Evolutionary conservation across 768 basidiomycete genomes (phyloP).

Genomic region (Mycena epipterygia): DNA sequence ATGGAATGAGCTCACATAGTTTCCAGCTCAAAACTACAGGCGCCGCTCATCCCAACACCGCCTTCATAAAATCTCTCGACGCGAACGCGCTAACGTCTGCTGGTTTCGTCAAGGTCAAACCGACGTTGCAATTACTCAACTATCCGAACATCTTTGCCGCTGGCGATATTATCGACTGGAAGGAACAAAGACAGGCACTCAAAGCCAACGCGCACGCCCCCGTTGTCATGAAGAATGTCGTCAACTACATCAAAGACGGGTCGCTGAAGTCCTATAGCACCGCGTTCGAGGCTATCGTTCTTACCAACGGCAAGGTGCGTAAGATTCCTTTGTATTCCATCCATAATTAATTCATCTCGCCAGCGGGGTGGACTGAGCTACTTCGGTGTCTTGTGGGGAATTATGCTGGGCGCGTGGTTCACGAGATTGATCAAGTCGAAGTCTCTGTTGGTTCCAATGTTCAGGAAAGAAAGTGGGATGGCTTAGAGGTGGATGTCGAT

Average conservation of each 20-base stretch:
- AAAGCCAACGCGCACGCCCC: conserved; percentile 62
- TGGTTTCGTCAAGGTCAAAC: conserved; percentile 64
- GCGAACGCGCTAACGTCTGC: conserved; percentile 49
- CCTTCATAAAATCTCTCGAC: conserved; percentile 45
- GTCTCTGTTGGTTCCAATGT: conserved; percentile 42
- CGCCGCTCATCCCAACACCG: conserved; percentile 49
- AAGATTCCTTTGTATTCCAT: neutral
- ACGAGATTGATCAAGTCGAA: conserved; percentile 57
- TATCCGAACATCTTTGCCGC: conserved; percentile 72
- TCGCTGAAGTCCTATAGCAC: conserved; percentile 54
- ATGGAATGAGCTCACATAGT: neutral
- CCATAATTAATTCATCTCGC: conserved; percentile 21
- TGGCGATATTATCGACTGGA: conserved; percentile 75
- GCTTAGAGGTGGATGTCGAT: neutral
- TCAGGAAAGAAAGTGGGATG: conserved; percentile 20
- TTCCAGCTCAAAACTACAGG: conserved; percentile 29
- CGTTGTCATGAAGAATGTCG: conserved; percentile 64
- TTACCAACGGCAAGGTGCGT: conserved; percentile 71
- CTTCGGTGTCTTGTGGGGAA: conserved; percentile 60
- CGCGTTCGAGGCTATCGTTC: conserved; percentile 66
- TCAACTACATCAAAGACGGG: conserved; percentile 56
- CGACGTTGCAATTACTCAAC: conserved; percentile 68
- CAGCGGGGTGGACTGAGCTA: conserved; percentile 60
- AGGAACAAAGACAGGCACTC: conserved; percentile 69
- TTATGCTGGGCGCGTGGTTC: conserved; percentile 62